A percentile compares a stretch with the other conserved stretches of the same genome.
These are phyloP conservation scores for Saccharum hybrid DNA, from an alignment of 202 grass and related monocot species.

Conservation along the genomic window DNA sequence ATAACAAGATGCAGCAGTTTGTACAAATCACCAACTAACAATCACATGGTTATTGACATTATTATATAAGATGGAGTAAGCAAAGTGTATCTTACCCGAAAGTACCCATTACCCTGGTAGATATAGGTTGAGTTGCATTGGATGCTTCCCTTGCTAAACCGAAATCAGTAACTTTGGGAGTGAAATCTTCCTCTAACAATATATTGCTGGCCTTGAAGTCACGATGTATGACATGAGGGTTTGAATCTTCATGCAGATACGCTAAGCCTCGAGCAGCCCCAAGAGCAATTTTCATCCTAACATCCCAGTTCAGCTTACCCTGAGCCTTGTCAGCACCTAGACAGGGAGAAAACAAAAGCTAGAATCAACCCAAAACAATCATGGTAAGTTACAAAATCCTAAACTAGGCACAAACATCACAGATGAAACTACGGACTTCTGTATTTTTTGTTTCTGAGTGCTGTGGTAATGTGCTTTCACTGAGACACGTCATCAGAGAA, in stretches of 20 bases:
- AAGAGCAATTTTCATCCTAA: slow-evolving; percentile 90
- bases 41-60: slow-evolving; percentile 6
- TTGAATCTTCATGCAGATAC: slow-evolving; percentile 95
- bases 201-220: slow-evolving; percentile 98
- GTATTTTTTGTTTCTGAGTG: slow-evolving; percentile 1
- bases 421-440: not conserved
- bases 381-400: not conserved
- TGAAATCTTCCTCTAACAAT: slow-evolving; percentile 96
- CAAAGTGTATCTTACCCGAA: slow-evolving; percentile 75
- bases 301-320: slow-evolving; percentile 79
- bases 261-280: slow-evolving; percentile 97
- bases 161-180: slow-evolving; percentile 96
- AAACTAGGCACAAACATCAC: slow-evolving; percentile 1
- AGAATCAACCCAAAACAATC: slow-evolving; percentile 32
- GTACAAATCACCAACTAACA: slow-evolving; percentile 7
- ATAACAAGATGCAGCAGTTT: not conserved
- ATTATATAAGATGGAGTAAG: slow-evolving; percentile 25
- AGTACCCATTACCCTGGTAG: slow-evolving; percentile 95
- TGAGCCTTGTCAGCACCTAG: slow-evolving; percentile 84
- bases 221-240: slow-evolving; percentile 93
- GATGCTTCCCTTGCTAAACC: slow-evolving; percentile 93
- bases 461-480: slow-evolving; percentile 16
- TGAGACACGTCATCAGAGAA: slow-evolving; percentile 24
- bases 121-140: slow-evolving; percentile 75
- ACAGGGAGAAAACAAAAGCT: not conserved